Percentiles rank a stretch among this genome's conserved stretches.
phyloP scores from a whole-genome alignment of 495 filamentous ascomycete genomes.

The Penicilliopsis zonata region DNA sequence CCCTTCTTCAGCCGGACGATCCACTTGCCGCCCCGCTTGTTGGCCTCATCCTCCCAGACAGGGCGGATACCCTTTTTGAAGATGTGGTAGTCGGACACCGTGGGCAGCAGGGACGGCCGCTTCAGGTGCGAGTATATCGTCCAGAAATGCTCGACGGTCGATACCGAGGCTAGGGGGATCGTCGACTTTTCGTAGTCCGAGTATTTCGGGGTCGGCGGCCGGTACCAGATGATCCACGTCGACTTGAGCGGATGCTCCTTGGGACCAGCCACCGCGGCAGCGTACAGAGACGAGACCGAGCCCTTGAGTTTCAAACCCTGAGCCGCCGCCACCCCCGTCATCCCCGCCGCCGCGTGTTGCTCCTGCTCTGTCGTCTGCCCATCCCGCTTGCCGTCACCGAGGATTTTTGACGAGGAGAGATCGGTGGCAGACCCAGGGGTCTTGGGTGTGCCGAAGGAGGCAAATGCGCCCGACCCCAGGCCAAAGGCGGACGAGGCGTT shows the following conservation, averaged over 20 bases:
- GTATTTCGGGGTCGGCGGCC: slow-evolving; percentile 88
- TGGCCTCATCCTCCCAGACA: slow-evolving; percentile 97
- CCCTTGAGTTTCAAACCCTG: slow-evolving; percentile 33
- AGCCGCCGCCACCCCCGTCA: background rate
- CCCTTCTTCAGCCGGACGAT: slow-evolving; percentile 93
- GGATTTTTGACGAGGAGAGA: slow-evolving; percentile 32
- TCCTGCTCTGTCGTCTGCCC: slow-evolving; percentile 42
- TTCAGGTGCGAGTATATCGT: slow-evolving; percentile 83
- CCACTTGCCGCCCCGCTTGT: slow-evolving; percentile 95
- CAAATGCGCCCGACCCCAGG: slow-evolving; percentile 89
- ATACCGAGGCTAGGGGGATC: slow-evolving; percentile 68
- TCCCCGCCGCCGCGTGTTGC: slow-evolving; percentile 28
- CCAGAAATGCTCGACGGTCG: slow-evolving; percentile 86
- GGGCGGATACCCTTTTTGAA: slow-evolving; percentile 95
- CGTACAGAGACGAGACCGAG: slow-evolving; percentile 24
- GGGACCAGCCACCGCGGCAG: slow-evolving; percentile 13
- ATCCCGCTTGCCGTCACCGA: slow-evolving; percentile 49
- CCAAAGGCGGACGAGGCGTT: slow-evolving; percentile 89
- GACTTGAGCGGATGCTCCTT: slow-evolving; percentile 60
- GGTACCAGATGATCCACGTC: slow-evolving; percentile 94
- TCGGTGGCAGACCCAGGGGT: slow-evolving; percentile 67
- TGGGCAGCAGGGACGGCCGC: slow-evolving; percentile 72
- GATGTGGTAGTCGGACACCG: slow-evolving; percentile 94
- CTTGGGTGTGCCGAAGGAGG: slow-evolving; percentile 91
- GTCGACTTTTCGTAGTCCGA: slow-evolving; percentile 98